phyloP scores from a whole-genome alignment of 2,329 filamentous ascomycete genomes.

The Cladophialophora immunda region DNA sequence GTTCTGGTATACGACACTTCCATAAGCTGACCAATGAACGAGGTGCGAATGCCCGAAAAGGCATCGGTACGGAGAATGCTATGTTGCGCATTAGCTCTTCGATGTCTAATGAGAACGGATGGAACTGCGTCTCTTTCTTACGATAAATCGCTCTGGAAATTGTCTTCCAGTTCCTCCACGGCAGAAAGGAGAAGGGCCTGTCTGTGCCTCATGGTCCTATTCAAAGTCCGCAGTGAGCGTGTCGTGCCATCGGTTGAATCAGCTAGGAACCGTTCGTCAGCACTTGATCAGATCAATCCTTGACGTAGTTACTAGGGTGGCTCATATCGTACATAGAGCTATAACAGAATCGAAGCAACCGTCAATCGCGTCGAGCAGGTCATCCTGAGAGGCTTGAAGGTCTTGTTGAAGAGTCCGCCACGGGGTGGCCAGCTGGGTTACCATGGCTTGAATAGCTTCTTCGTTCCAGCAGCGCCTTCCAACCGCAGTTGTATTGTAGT shows the following conservation, averaged over 20 bases:
- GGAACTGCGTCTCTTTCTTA: background rate
- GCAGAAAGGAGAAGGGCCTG: conserved; percentile 11
- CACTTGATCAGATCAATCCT: conserved; percentile 1
- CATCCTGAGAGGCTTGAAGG: background rate
- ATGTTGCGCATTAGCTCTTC: background rate
- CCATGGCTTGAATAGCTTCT: conserved; percentile 18
- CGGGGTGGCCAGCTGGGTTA: conserved; percentile 11
- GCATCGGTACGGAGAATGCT: conserved; percentile 16
- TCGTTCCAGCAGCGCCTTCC: conserved; percentile 15
- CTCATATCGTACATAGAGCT: conserved; percentile 11
- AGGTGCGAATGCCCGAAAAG: conserved; percentile 22
- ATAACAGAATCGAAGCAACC: conserved; percentile 11
- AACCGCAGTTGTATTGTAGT: background rate
- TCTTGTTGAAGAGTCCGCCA: conserved; percentile 10
- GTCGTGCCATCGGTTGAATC: background rate
- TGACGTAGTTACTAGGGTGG: background rate
- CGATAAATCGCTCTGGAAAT: conserved; percentile 16
- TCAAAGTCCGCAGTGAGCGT: conserved; percentile 15
- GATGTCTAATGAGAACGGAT: too few relatives aligned
- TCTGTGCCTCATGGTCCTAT: conserved; percentile 12
- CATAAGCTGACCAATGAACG: conserved; percentile 20
- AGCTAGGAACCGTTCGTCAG: conserved; percentile 9
- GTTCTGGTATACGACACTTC: conserved; percentile 5
- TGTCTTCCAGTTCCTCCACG: background rate
- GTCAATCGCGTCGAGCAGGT: conserved; percentile 3